Evolutionary conservation across 2,329 filamentous ascomycete genomes (phyloP), one percentile per base, ranked within the genome.

Genomic region (Pezicula carpinea): DNA sequence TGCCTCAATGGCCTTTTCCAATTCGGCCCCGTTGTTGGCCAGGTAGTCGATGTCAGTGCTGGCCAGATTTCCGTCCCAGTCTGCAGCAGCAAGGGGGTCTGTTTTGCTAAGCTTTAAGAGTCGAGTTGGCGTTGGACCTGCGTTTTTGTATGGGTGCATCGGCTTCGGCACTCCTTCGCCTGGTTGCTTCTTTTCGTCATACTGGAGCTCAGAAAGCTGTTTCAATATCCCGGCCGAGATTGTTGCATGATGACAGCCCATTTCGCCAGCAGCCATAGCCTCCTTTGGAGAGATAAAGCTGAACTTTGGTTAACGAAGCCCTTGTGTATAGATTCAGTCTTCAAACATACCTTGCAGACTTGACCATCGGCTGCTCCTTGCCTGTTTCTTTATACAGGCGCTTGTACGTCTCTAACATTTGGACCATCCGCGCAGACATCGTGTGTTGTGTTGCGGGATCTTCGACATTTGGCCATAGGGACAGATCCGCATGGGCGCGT

Each of bases 371-470:
- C 57, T 76, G 72, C 43, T 69, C 65, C 48, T 68, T 66, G n/a
- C 72, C 72, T 0, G 72, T 75, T 52, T 72, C 66, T 42, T 65
- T 66, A 49, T 71, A 71, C 17, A 75, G 63, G 3, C 62, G 64
- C 48, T 64, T 67, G 59, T 74, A 76, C 0, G 66, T 70, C 49
- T 75, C 69, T 14, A 74, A 59, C 36, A 76, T 76, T 52, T 75
- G 71, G 17, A 74, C 49, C n/a, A 74, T 58, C 14, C 72, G 66
- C 1, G 72, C 61, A 6, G 71, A 69, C 61, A 72, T 75, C 22
- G 73, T 69, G 48, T 76, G 73, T 47, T 74, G 63, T 59, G 43
- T 46, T n/a, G 47, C 73, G 3, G 72, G 71, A 51, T 77, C 73
- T 38, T 69, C 53, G 29, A 70, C 66, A 42, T 73, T 58, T 15